Base-by-base conservation (phyloP, 169 alveolate species). In the Plasmodium sp. region DNA sequence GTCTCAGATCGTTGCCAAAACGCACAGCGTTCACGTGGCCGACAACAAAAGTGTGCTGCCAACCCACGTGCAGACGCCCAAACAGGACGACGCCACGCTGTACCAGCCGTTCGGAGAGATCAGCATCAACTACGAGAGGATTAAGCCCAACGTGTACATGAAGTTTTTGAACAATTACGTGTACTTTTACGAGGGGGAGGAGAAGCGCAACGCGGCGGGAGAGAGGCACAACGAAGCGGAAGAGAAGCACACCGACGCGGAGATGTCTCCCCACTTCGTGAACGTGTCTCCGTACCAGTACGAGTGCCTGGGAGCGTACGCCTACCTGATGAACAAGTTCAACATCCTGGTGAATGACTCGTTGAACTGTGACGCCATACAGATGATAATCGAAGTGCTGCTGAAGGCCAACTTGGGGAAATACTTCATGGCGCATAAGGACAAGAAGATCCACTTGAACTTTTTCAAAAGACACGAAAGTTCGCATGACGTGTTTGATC, bases 281-380 rank as follows among this genome's bases (percentile, higher is more conserved):
- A 82, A 92, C 45, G 58, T 81, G 22, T 82, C 95, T 34, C 83
- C 82, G 6, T 82, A 92, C 77, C 74, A 72, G 7, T 92, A 92
- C 36, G 95, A 92, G 18, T 92, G 95, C 16, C 71, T 92, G 33
- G 95, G 95, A 1, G 95, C 92, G 10, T 92, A 92, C 56, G 95
- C 92, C 39, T 92, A 92, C 36, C 72, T 92, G 81, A 82, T 92
- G 84, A 92, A 92, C 54, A 92, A 83, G 34, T 92, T 92, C 39
- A 92, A 92, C 73, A 92, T 92, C 27, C 79, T 92, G 27, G 95
- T 92, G 62, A 83, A 92, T 74, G 84, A 34, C 3, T 45, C 79
- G 4, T 43, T 92, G 12, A 92, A 92, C 31, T 92, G 95, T 82
- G 95, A 92, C 27, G 95, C 90, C 14, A 31, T 92, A 43, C 71